A percentile compares a stretch with the other conserved stretches of the same genome.
Evolutionary conservation across 164 flowering plant species (phyloP).

Genomic region (Magnolia kwangsiensis): DNA sequence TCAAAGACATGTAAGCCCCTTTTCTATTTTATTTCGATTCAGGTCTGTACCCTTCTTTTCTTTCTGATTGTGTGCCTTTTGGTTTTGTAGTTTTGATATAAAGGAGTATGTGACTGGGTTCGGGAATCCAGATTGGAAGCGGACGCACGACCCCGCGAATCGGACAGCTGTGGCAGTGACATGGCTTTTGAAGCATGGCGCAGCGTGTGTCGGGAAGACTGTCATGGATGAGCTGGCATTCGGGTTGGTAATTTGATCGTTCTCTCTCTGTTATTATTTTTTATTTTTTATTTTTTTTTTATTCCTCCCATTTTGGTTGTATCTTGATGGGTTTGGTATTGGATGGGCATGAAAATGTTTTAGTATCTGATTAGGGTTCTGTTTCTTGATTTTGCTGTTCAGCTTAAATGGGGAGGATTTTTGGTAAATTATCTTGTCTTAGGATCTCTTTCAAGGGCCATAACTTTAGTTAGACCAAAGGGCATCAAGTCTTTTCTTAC

Average conservation of each 20-base stretch:
- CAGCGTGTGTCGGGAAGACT: constrained; percentile 89
- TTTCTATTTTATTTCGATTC: neutral
- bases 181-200: constrained; percentile 69
- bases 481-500: no score
- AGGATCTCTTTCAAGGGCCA: no score
- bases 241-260: constrained; percentile 45
- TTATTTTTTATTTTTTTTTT: neutral
- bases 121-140: constrained; percentile 84
- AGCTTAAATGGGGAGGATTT: no score
- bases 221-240: constrained; percentile 79
- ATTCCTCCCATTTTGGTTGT: neutral
- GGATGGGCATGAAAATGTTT: no score
- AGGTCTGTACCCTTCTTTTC: neutral
- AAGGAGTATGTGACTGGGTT: constrained; percentile 79
- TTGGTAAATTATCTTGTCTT: no score
- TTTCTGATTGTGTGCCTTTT: neutral
- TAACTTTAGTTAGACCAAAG: no score
- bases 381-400: neutral
- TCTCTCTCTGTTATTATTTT: neutral
- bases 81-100: constrained; percentile 63
- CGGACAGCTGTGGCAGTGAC: constrained; percentile 69
- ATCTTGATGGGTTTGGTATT: no score
- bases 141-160: constrained; percentile 62
- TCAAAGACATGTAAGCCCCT: constrained; percentile 65
- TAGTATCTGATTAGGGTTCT: neutral